Evolutionary conservation across 2,329 filamentous ascomycete genomes (phyloP), one percentile per base, ranked within the genome.

Genomic region (Leptographium radiaticola): DNA sequence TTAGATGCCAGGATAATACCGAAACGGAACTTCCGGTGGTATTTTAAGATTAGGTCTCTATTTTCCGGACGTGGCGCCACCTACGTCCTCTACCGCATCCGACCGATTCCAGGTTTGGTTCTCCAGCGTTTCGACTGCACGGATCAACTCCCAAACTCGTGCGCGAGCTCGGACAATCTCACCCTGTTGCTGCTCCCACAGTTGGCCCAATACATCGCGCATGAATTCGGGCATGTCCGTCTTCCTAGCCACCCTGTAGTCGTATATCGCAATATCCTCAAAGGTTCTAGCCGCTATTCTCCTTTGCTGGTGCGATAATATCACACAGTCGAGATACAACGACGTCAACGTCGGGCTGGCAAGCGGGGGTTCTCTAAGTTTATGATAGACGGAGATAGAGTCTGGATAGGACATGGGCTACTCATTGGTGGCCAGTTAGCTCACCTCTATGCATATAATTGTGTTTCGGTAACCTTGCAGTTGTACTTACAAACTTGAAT

Each of bases 351-450:
- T 64, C 50, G 68, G 66, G 4, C 59, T 51, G 18, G 69, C 62
- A 0, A 69, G 67, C 3, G 81, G 84, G 55, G 74, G 67, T 30
- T 68, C 66, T 3, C 75, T 70, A 13, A 95, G 76, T 65, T 85
- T 90, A 69, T 95, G 89, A 62, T 91, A 85, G 20, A 93, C 87
- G 0, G 86, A 89, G 57, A 95, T 80, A 49, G 79, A 77, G 66
- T 95, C 89, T 0, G 89, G 89, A 67, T 80, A 94, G 38, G 76
- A 84, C 79, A 95, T 84, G 16, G 89, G 88, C 86, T 89, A 59
- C 13, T 8, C 16, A 48, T 38, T 3, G 25, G 39, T 13, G 7
- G 30, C 7, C 12, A 16, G 18, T 39, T 31, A 45, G 30, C 49
- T 36, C 4, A 11, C 16, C 18, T 15, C 16, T 20, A 25, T 43